Evolutionary conservation across 306 rosid genomes (phyloP).

Genomic region (Vicia sativa): DNA sequence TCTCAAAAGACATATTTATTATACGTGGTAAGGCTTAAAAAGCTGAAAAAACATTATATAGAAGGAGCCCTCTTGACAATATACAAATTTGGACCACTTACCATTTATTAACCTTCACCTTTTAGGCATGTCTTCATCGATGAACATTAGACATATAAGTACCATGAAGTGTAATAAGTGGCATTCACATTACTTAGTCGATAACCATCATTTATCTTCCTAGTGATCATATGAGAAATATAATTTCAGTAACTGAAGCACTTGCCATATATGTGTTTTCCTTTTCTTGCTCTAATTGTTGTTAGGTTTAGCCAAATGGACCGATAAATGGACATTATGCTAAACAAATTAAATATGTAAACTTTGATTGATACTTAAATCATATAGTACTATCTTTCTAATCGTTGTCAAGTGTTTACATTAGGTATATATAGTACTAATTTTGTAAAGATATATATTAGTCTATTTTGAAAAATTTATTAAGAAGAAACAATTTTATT

Average conservation of each 20-base stretch:
- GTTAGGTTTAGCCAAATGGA: not conserved
- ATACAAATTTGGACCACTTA: not conserved
- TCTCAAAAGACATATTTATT: too few species aligned
- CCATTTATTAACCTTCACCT: slow-evolving; percentile 30
- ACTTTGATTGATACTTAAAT: not conserved
- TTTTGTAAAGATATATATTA: not conserved
- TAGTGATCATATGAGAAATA: not conserved
- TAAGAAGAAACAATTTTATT: not conserved
- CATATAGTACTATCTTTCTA: not conserved
- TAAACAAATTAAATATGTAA: not conserved
- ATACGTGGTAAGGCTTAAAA: not conserved
- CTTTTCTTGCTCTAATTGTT: slow-evolving; percentile 27
- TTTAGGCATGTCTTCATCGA: not conserved
- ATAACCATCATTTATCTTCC: not conserved
- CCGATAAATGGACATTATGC: slow-evolving; percentile 10
- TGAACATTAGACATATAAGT: slow-evolving; percentile 31
- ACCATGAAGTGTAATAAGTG: slow-evolving; percentile 29
- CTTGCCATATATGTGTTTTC: slow-evolving; percentile 26
- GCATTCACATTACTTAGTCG: slow-evolving; percentile 1
- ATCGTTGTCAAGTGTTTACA: not conserved
- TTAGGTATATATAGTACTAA: not conserved
- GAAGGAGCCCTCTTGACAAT: not conserved
- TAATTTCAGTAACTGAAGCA: not conserved
- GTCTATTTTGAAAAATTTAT: not conserved
- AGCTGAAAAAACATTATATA: not conserved